Conservation (phyloP, 169 alveolate genomes). For the Plasmodium sp. region DNA sequence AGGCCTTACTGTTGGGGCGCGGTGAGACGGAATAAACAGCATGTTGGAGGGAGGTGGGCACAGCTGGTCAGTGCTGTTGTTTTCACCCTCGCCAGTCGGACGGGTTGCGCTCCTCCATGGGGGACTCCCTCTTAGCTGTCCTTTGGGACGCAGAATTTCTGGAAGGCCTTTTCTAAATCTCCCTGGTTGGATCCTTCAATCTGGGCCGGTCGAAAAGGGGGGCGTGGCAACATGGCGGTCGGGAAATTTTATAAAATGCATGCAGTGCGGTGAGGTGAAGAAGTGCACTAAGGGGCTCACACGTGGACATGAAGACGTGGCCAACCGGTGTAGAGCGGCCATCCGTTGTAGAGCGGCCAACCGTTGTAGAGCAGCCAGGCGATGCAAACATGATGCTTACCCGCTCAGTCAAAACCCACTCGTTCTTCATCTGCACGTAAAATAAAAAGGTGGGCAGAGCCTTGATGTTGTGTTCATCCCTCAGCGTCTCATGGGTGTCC, state of each 20-base stretch:
- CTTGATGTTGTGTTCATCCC: constrained; percentile 16
- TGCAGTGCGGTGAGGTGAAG: background rate
- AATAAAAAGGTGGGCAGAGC: constrained; percentile 55
- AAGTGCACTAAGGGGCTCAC: background rate
- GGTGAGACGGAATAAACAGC: background rate
- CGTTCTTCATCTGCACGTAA: constrained; percentile 39
- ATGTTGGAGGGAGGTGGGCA: background rate
- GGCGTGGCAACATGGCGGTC: background rate
- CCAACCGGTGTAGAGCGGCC: background rate
- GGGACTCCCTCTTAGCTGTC: background rate
- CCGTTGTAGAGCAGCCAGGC: background rate
- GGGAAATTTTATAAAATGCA: background rate
- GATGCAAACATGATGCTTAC: background rate
- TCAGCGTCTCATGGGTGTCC: constrained; percentile 21
- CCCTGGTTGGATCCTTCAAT: background rate
- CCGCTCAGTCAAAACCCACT: constrained; percentile 36
- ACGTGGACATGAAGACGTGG: background rate
- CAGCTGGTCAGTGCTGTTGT: background rate
- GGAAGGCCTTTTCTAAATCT: constrained; percentile 1
- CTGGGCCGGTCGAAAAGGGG: background rate
- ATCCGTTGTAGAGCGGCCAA: background rate
- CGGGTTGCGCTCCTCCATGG: background rate
- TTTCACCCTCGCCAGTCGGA: background rate
- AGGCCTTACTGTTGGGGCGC: background rate
- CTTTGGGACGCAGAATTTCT: background rate